Evolutionary conservation across 257 asterid species (phyloP).

Genomic region (Salvia hispanica): DNA sequence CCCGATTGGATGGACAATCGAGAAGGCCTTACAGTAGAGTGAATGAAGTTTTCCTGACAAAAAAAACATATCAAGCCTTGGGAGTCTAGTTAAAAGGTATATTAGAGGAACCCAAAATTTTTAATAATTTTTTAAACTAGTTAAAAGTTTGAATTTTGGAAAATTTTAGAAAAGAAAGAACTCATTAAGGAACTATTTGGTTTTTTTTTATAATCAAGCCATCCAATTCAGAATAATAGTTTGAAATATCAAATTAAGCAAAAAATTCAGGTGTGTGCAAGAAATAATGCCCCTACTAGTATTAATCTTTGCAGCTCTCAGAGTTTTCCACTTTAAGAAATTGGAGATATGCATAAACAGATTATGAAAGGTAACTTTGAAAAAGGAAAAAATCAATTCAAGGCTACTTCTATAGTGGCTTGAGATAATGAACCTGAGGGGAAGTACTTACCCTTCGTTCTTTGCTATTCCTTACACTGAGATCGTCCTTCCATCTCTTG

Average conservation of each 20-base stretch:
- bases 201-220: too few species aligned
- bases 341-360: not conserved
- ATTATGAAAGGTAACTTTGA: too few species aligned
- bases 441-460: conserved; percentile 66
- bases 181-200: too few species aligned
- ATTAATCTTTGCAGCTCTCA: too few species aligned
- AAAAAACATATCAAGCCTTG: conserved; percentile 35
- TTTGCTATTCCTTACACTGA: conserved; percentile 61
- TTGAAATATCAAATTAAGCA: too few species aligned
- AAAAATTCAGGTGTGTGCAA: too few species aligned
- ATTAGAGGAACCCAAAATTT: not conserved
- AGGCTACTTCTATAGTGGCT: too few species aligned
- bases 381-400: too few species aligned
- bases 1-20: conserved; percentile 53
- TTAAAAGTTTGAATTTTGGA: not conserved
- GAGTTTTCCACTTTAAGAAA: not conserved
- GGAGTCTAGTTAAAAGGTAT: conserved; percentile 14
- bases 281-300: too few species aligned
- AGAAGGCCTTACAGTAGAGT: conserved; percentile 53
- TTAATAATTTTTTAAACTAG: too few species aligned
- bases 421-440: not conserved
- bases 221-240: too few species aligned
- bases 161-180: not conserved
- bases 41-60: too few species aligned
- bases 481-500: conserved; percentile 83